A percentile compares a stretch with the other conserved stretches of the same genome.
Conservation (phyloP, 768 basidiomycete species). For the Termitomyces sp. region DNA sequence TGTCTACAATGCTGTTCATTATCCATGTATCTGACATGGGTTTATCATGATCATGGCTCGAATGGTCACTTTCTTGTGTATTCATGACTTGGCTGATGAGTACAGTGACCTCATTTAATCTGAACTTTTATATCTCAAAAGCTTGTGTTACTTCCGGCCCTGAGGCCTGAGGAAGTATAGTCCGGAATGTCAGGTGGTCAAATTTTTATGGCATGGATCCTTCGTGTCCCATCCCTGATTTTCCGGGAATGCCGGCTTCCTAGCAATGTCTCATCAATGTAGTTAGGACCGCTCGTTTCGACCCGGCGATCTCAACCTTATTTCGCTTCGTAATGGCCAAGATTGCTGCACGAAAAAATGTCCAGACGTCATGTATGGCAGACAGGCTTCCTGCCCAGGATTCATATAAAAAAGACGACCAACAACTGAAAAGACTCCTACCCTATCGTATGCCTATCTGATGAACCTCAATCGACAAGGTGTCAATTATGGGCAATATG, state of each 20-base stretch:
- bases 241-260: background rate
- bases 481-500: background rate
- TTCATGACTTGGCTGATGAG: background rate
- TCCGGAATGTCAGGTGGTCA: background rate
- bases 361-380: background rate
- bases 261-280: background rate
- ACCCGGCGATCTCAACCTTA: slow-evolving; percentile 4
- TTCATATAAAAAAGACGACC: background rate
- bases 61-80: background rate
- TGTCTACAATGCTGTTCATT: background rate
- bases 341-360: background rate
- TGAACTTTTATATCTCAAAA: background rate
- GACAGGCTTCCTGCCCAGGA: background rate
- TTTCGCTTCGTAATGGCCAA: background rate
- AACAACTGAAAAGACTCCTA: background rate
- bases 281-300: background rate
- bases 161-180: background rate
- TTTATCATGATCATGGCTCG: background rate
- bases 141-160: background rate
- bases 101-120: background rate
- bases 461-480: slow-evolving; percentile 1
- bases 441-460: slow-evolving; percentile 1
- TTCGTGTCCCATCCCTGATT: background rate
- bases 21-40: background rate
- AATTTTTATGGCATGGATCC: background rate